A percentile compares a stretch with the other conserved stretches of the same genome.
Evolutionary conservation across 2,329 filamentous ascomycete genomes (phyloP).

Genomic region (Aspergillus fischeri): DNA sequence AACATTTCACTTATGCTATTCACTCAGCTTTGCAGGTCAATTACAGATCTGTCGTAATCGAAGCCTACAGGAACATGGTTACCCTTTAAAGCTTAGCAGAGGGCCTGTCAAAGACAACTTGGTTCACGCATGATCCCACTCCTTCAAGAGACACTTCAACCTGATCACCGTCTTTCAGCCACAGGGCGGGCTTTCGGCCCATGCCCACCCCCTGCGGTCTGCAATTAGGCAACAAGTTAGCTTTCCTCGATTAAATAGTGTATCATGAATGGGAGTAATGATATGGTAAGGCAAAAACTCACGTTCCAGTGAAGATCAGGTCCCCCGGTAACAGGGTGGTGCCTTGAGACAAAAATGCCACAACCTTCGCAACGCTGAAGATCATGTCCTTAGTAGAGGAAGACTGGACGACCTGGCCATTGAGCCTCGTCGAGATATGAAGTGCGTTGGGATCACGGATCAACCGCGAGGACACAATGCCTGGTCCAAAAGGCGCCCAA

Average conservation of each 20-base stretch:
- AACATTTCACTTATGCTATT: not conserved
- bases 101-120: conserved; percentile 40
- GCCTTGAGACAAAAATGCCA: conserved; percentile 46
- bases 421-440: conserved; percentile 45
- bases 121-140: conserved; percentile 55
- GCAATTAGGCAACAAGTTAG: not conserved
- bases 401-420: conserved; percentile 48
- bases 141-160: conserved; percentile 65
- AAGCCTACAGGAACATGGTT: not conserved
- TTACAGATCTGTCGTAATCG: not conserved
- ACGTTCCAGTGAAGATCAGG: conserved; percentile 44
- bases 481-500: conserved; percentile 70
- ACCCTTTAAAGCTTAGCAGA: conserved; percentile 32
- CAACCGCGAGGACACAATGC: conserved; percentile 58
- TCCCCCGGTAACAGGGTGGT: conserved; percentile 40
- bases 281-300: conserved; percentile 19
- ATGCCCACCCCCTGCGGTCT: conserved; percentile 68
- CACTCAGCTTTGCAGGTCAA: not conserved
- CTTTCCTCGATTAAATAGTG: conserved; percentile 36
- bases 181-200: conserved; percentile 62
- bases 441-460: conserved; percentile 40
- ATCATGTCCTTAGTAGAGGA: conserved; percentile 48
- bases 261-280: conserved; percentile 40
- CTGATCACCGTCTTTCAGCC: conserved; percentile 66
- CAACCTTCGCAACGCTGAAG: conserved; percentile 44